Conservation (phyloP, 352 stramenopile species). For the Pythium plurisporium region DNA sequence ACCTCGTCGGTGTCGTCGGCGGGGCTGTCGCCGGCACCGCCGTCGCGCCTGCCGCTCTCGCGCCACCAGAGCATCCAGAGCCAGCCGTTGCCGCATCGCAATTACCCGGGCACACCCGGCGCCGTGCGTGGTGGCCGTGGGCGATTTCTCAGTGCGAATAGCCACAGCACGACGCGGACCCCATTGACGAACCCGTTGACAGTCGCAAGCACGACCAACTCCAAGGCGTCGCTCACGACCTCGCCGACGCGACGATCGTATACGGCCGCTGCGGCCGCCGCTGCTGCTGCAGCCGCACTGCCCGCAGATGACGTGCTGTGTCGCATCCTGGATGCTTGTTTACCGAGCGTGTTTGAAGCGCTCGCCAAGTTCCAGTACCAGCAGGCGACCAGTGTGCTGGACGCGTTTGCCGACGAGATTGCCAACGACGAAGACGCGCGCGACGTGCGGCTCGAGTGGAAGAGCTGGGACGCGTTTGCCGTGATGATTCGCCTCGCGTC, state of each 20-base stretch:
- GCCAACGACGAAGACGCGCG: background rate
- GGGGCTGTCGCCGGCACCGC: background rate
- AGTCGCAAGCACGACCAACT: too few species aligned
- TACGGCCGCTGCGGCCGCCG: background rate
- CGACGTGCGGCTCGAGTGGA: conserved; percentile 23
- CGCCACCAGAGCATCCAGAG: conserved; percentile 12
- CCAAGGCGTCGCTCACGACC: conserved; percentile 6
- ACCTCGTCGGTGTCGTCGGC: background rate
- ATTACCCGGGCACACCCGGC: conserved; percentile 14
- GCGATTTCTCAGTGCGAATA: too few species aligned
- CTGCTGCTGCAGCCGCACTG: conserved; percentile 6
- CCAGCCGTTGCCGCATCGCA: conserved; percentile 7
- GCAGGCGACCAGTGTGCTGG: conserved; percentile 20
- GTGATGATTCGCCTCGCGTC: conserved; percentile 26
- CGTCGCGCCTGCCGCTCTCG: background rate
- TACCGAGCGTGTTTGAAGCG: conserved; percentile 27
- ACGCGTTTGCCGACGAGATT: conserved; percentile 1
- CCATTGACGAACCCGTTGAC: background rate
- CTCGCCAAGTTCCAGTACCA: conserved; percentile 35
- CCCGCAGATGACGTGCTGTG: conserved; percentile 21
- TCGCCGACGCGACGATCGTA: conserved; percentile 14
- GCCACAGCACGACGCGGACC: background rate
- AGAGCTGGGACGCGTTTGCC: conserved; percentile 27
- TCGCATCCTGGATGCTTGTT: conserved; percentile 17
- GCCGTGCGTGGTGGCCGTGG: too few species aligned